Conservation (phyloP, 2,329 filamentous ascomycete species). For the Colletotrichum sp. region DNA sequence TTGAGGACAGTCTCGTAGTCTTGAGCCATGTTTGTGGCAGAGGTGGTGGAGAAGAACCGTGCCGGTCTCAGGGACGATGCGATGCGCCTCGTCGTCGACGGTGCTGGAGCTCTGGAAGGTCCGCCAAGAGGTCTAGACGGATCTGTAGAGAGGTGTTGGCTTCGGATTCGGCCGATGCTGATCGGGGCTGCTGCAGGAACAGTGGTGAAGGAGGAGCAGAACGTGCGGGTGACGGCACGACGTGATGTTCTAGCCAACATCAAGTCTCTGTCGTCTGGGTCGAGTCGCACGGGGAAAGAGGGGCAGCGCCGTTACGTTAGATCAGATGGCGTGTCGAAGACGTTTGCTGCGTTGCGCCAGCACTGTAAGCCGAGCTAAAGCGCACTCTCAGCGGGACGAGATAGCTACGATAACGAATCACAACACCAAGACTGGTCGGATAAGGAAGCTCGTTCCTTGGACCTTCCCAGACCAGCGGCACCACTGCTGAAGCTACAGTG, state of each 20-base stretch:
- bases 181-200: neutral
- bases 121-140: neutral
- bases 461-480: neutral
- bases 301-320: neutral
- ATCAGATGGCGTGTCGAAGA: neutral
- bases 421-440: neutral
- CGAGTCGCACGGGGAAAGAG: conserved; percentile 10
- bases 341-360: neutral
- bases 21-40: conserved; percentile 3
- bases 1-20: conserved; percentile 59
- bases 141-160: neutral
- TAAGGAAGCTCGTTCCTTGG: conserved; percentile 16
- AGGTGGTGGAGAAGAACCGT: neutral
- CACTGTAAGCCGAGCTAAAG: conserved; percentile 13
- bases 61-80: neutral
- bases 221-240: neutral
- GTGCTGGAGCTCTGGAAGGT: neutral
- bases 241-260: conserved; percentile 17
- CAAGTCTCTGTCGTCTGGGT: neutral
- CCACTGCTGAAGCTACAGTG: neutral
- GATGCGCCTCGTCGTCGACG: neutral
- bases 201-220: neutral
- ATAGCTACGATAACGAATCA: conserved; percentile 9
- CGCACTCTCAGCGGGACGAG: conserved; percentile 4
- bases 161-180: neutral